Evolutionary conservation across 176 grass and related monocot genomes (phyloP).

Genomic region (Hyparrhenia diplandra): DNA sequence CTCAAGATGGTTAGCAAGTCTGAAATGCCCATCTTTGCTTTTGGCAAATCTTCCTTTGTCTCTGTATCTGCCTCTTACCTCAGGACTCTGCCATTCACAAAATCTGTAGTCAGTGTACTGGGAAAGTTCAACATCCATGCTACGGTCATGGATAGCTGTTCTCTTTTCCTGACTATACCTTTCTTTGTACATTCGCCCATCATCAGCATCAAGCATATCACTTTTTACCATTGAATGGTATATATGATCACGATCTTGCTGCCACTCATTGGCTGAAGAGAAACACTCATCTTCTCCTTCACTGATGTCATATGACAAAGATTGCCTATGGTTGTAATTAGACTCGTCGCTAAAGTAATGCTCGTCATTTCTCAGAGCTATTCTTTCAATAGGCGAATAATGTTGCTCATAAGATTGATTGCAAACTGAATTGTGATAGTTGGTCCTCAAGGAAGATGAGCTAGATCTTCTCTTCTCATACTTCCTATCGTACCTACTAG

Average conservation of each 20-base stretch:
- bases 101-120: slow-evolving; percentile 22
- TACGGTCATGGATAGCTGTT: slow-evolving; percentile 1
- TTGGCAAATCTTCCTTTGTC: slow-evolving; percentile 18
- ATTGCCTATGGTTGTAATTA: slow-evolving; percentile 11
- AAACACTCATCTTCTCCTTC: slow-evolving; percentile 26
- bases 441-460: slow-evolving; percentile 25
- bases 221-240: slow-evolving; percentile 34
- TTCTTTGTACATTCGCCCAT: slow-evolving; percentile 27
- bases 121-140: slow-evolving; percentile 25
- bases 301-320: slow-evolving; percentile 22
- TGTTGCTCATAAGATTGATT: slow-evolving; percentile 10
- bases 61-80: slow-evolving; percentile 30
- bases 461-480: slow-evolving; percentile 31
- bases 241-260: neutral
- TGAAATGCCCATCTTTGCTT: slow-evolving; percentile 28
- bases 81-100: slow-evolving; percentile 16
- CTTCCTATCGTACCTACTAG: slow-evolving; percentile 22
- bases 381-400: slow-evolving; percentile 21
- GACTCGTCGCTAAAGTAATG: neutral
- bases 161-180: slow-evolving; percentile 33
- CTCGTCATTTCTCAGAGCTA: slow-evolving; percentile 8
- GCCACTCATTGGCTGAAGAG: slow-evolving; percentile 24
- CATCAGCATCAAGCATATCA: slow-evolving; percentile 21
- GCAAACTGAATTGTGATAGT: slow-evolving; percentile 16
- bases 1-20: slow-evolving; percentile 19